Percentiles rank a stretch among this genome's conserved stretches.
Evolutionary conservation across 148 eudicot genomes (phyloP).

Genomic region (Fagopyrum esculentum): DNA sequence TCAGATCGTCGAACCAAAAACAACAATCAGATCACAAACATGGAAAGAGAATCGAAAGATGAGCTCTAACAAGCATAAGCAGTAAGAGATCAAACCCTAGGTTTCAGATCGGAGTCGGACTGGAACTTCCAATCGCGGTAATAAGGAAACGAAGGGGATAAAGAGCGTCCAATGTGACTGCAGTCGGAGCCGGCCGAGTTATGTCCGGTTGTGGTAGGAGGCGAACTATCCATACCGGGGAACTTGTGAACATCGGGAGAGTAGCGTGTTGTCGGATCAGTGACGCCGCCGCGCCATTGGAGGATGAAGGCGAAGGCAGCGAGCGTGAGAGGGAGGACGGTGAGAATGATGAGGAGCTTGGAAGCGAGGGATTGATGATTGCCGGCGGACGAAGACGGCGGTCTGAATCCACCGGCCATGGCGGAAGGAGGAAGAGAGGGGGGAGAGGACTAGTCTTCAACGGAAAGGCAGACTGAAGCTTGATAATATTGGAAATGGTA

Average conservation of each 20-base stretch:
- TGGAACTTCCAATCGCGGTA: constrained; percentile 67
- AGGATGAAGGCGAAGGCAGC: constrained; percentile 79
- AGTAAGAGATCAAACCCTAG: constrained; percentile 43
- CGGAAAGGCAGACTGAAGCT: neutral
- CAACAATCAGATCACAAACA: constrained; percentile 15
- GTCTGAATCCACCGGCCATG: constrained; percentile 11
- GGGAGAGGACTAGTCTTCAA: constrained; percentile 1
- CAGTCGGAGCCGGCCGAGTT: constrained; percentile 40
- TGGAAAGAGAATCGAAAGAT: neutral
- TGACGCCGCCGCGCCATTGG: constrained; percentile 89
- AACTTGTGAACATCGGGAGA: constrained; percentile 58
- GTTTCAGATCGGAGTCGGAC: constrained; percentile 61
- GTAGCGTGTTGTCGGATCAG: constrained; percentile 69
- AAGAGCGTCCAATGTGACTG: constrained; percentile 30
- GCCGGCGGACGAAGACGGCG: constrained; percentile 7
- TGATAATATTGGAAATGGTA: constrained; percentile 5
- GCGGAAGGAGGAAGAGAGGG: constrained; percentile 2
- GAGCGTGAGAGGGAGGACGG: constrained; percentile 69
- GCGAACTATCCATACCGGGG: constrained; percentile 73
- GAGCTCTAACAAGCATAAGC: neutral
- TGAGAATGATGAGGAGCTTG: constrained; percentile 63
- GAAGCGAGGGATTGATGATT: constrained; percentile 39
- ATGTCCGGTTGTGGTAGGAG: constrained; percentile 35
- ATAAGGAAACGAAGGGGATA: constrained; percentile 54
- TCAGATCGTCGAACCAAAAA: neutral